Conservation (phyloP, 192 early-diverging fungal genomes). For the Chytriomyces sp. region DNA sequence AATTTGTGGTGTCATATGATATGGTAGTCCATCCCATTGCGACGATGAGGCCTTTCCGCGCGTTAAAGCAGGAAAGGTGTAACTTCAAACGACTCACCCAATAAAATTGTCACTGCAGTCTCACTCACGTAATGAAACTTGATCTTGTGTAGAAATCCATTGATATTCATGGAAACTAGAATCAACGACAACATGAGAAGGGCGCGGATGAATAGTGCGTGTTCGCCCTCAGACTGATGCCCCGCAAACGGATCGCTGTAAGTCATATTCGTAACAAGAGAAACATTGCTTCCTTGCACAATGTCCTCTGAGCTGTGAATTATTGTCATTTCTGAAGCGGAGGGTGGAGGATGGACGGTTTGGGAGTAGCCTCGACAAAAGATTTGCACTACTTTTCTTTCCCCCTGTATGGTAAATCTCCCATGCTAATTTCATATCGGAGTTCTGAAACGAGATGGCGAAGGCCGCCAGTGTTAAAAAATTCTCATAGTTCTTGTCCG, state of each 20-base stretch:
- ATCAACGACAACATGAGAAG: slow-evolving; percentile 58
- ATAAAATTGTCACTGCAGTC: slow-evolving; percentile 52
- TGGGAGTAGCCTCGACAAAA: no score
- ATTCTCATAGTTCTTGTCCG: no score
- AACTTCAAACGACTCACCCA: slow-evolving; percentile 42
- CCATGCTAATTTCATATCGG: no score
- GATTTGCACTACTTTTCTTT: no score
- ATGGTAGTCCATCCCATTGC: slow-evolving; percentile 55
- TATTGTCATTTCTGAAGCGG: neutral
- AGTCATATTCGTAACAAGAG: neutral
- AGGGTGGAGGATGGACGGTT: neutral
- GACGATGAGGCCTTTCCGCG: slow-evolving; percentile 46
- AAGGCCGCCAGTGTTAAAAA: neutral
- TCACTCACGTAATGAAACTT: slow-evolving; percentile 62
- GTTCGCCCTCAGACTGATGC: slow-evolving; percentile 8
- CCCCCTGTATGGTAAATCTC: no score
- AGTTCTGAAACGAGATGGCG: no score
- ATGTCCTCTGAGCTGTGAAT: neutral
- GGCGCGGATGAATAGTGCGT: slow-evolving; percentile 50
- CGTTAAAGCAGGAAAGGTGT: neutral
- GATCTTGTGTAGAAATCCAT: slow-evolving; percentile 52
- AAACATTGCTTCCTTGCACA: neutral
- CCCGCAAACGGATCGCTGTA: neutral
- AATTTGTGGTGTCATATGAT: slow-evolving; percentile 46
- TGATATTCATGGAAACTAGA: slow-evolving; percentile 54